Base-by-base conservation (phyloP, 164 flowering plant species). In the Nymphaea thermarum region DNA sequence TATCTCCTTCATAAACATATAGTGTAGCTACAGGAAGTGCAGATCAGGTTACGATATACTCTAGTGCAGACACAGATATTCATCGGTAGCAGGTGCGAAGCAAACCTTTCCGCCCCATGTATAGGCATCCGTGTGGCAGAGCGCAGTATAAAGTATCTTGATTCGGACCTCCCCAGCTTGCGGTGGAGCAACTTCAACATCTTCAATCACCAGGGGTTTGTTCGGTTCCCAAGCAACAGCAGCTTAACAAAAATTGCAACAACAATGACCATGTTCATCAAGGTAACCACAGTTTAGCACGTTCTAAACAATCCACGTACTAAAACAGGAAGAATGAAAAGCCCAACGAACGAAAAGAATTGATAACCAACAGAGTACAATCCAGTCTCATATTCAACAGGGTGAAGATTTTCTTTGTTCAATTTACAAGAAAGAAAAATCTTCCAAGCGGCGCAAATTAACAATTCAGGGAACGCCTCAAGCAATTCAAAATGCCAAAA, bases 171-270 rank as follows among this genome's bases (percentile, higher is more conserved):
- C 98, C 4, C 96, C 96, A 55, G 96, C 94, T 71, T 93, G 97
- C 2, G 98, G 98, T 47, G 98, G 96, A 15, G 88, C 96, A 60
- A 93, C 98, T 81, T 93, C 84, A 36, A 93, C 87, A 18, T 86
- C 88, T 71, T 86, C 85, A 66, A 86, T 82, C 73, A 78, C 84
- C 70, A 93, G 66, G 2, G 98, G 95, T 79, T 91, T 92, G 75
- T 90, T 90, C 44, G 99, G 79, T 74, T 91, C 99, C 81, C 85
- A 91, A 10, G 99, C 98, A 74, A 94, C 96, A 83, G 99, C 99
- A 70, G 98, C 99, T 94, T 63, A 66, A 4, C 25, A 62, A 8
- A 55, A 55, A 25, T 25, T 25, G 36, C 36, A 25, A 25, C 36
- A 25, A 25, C 36, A 25, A 25, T 25, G 36, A 0, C 36, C 36